These are phyloP conservation scores for Gyrodon lividus DNA, from an alignment of 768 basidiomycete species.

Conservation along the genomic window DNA sequence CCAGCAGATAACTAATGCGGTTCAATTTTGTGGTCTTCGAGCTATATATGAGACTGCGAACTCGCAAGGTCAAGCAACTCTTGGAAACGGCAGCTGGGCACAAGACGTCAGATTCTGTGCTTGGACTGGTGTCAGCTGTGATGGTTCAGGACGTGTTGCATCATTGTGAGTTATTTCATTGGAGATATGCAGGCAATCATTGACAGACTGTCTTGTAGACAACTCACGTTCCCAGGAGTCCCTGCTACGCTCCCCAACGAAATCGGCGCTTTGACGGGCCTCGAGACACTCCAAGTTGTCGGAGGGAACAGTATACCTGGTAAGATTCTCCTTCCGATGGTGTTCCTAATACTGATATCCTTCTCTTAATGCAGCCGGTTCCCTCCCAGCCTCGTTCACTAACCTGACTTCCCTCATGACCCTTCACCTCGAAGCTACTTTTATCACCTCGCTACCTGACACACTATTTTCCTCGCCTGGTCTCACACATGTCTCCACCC, in stretches of 20 bases:
- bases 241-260: slow-evolving; percentile 44
- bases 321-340: slow-evolving; percentile 19
- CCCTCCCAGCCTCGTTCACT: slow-evolving; percentile 39
- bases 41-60: slow-evolving; percentile 41
- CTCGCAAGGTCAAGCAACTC: slow-evolving; percentile 35
- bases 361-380: slow-evolving; percentile 34
- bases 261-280: slow-evolving; percentile 37
- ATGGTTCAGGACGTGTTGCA: slow-evolving; percentile 38
- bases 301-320: slow-evolving; percentile 45
- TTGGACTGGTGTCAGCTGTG: slow-evolving; percentile 48
- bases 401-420: slow-evolving; percentile 37
- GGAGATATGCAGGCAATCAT: neutral
- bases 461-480: slow-evolving; percentile 33
- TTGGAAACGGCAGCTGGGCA: slow-evolving; percentile 45
- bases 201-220: slow-evolving; percentile 19
- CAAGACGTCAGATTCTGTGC: slow-evolving; percentile 45
- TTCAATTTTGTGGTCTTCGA: slow-evolving; percentile 50
- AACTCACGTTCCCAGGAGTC: slow-evolving; percentile 45
- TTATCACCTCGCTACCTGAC: slow-evolving; percentile 35
- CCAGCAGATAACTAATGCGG: slow-evolving; percentile 33
- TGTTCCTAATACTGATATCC: neutral
- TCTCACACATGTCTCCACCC: slow-evolving; percentile 33
- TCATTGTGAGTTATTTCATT: slow-evolving; percentile 37
- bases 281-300: slow-evolving; percentile 39
- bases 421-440: slow-evolving; percentile 43